Evolutionary conservation across 371 early-diverging fungal species (phyloP).

Genomic region (Actinomortierella ambigua): DNA sequence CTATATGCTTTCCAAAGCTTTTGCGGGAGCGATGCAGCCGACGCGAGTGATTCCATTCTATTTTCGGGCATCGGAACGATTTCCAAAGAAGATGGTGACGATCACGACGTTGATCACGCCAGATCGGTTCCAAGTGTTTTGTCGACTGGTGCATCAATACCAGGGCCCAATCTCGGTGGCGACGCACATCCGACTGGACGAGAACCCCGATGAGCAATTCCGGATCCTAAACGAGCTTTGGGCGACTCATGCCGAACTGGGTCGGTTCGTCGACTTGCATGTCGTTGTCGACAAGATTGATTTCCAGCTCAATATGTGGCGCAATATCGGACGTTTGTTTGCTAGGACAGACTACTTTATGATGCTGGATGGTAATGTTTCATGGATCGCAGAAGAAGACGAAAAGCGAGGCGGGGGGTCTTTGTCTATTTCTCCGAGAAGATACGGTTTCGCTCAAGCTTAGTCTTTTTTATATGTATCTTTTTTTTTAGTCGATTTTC

Average conservation of each 20-base stretch:
- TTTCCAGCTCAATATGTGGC: constrained; percentile 63
- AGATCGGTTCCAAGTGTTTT: constrained; percentile 51
- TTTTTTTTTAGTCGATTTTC: constrained; percentile 51
- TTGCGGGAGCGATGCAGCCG: constrained; percentile 49
- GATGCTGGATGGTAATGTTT: constrained; percentile 60
- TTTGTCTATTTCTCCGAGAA: no score
- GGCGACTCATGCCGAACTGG: constrained; percentile 43
- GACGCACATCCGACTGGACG: constrained; percentile 54
- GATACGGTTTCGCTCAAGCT: no score
- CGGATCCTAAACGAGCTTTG: constrained; percentile 43
- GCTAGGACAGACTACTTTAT: constrained; percentile 59
- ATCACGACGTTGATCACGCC: constrained; percentile 54
- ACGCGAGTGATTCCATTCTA: constrained; percentile 51
- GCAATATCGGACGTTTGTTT: constrained; percentile 62
- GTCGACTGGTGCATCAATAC: constrained; percentile 51
- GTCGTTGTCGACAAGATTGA: constrained; percentile 56
- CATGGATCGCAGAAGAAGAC: not conserved
- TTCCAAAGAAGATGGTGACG: constrained; percentile 31
- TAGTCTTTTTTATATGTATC: not conserved
- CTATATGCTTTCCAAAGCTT: constrained; percentile 51
- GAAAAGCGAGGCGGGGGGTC: not conserved
- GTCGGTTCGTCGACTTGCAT: constrained; percentile 59
- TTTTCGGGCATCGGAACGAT: constrained; percentile 32
- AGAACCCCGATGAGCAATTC: constrained; percentile 40
- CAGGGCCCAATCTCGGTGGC: constrained; percentile 59